Evolutionary conservation across 2,329 filamentous ascomycete species (phyloP), one percentile per base, ranked within the genome.

Genomic region (Apiospora malaysiana): DNA sequence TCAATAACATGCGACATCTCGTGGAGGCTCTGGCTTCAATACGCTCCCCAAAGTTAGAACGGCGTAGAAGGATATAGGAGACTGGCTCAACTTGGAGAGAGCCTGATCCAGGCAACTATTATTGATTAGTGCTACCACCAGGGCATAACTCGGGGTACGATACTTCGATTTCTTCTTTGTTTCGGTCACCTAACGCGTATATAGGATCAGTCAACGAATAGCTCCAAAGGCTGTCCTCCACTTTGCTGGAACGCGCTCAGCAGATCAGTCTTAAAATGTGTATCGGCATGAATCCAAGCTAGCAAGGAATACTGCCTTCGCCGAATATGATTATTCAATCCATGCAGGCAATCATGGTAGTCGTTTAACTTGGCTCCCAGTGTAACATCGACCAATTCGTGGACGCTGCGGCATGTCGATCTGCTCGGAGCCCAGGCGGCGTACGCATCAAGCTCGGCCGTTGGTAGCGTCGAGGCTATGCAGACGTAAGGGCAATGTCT

Each of bases 21-120:
- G 56, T 63, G 12, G 56, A 42, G 56, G 56, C 56, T 63, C 56
- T 40, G 56, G 56, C 25, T 63, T 63, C 10, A 63, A 63, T 27
- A 63, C 23, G 23, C 56, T 14, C 25, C 25, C n/a, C n/a, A n/a
- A 63, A 63, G 21, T 16, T 21, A 63, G 56, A 27, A 63, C 23
- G 56, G 56, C 56, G 56, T 63, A 12, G 56, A 63, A 32, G 56
- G 25, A 63, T 63, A 63, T 40, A 63, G 25, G 56, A 27, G 56
- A 21, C 25, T 63, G 21, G 56, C 56, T 21, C 25, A 63, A 40
- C 21, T n/a, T n/a, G n/a, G n/a, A 16, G 56, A 63, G 25, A 37
- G 56, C 25, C 37, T 63, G 25, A 40, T 63, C 12, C 25, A 63
- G 21, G 18, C 25, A 27, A 16, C 37, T 40, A 40, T 63, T 40